Percentiles rank a stretch among this genome's conserved stretches.
These are phyloP conservation scores for Spathaspora hagerdaliae DNA, from an alignment of 805 yeast species.

Conservation along the genomic window DNA sequence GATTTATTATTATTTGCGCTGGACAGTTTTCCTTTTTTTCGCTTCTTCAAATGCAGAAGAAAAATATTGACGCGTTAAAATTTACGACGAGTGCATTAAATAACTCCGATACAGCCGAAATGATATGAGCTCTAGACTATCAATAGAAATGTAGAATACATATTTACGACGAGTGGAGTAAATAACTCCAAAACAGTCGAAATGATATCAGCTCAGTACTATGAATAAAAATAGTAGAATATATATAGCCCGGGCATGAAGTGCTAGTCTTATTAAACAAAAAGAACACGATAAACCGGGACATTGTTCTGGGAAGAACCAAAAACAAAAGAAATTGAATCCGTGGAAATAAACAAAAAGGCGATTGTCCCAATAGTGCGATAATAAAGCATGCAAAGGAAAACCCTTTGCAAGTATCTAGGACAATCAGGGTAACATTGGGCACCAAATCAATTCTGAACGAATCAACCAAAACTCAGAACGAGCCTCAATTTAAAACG, in stretches of 20 bases:
- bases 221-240: too few relatives aligned
- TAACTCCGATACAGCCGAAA: too few relatives aligned
- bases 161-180: too few relatives aligned
- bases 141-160: too few relatives aligned
- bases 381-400: conserved; percentile 8
- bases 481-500: conserved; percentile 8
- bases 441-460: conserved; percentile 9
- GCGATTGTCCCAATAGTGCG: conserved; percentile 13
- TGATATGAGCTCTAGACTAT: too few relatives aligned
- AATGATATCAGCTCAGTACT: too few relatives aligned
- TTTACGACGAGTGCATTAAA: too few relatives aligned
- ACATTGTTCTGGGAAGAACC: conserved; percentile 34
- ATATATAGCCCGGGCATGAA: conserved; percentile 48
- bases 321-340: conserved; percentile 20
- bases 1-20: too few relatives aligned
- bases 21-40: too few relatives aligned
- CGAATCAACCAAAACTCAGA: conserved; percentile 12
- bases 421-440: conserved; percentile 8
- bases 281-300: conserved; percentile 47
- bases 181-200: too few relatives aligned
- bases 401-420: conserved; percentile 12
- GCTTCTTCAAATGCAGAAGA: too few relatives aligned
- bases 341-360: conserved; percentile 9
- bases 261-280: conserved; percentile 37
- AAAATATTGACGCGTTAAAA: too few relatives aligned